Percentiles rank a stretch among this genome's conserved stretches.
Conservation (phyloP, 2,329 filamentous ascomycete genomes). For the Spiromastix sp. region DNA sequence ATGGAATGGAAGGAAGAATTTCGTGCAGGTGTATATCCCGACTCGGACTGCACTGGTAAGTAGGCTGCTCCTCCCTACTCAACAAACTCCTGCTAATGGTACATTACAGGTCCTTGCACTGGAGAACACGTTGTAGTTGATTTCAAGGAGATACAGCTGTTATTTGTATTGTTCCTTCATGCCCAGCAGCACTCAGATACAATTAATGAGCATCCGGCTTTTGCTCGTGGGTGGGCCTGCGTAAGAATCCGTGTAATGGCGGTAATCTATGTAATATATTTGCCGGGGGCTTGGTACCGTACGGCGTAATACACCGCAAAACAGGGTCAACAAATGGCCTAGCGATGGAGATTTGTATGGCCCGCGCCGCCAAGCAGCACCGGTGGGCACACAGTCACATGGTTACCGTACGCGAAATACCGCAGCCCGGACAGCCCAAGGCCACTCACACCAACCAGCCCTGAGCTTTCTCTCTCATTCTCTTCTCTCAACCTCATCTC, state of each 20-base stretch:
- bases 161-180: too few species aligned
- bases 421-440: neutral
- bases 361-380: too few species aligned
- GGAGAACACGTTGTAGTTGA: conserved; percentile 31
- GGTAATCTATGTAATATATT: conserved; percentile 3
- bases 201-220: conserved; percentile 1
- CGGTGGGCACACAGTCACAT: too few species aligned
- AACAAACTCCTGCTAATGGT: neutral
- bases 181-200: too few species aligned
- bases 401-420: neutral
- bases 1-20: conserved; percentile 88
- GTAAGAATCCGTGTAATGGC: neutral
- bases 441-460: neutral
- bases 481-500: conserved; percentile 18
- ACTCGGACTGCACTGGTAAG: conserved; percentile 70
- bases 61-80: conserved; percentile 15
- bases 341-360: too few species aligned
- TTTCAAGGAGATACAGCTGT: too few species aligned
- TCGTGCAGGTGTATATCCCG: conserved; percentile 84
- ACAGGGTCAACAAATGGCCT: too few species aligned
- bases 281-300: neutral
- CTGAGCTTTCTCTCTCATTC: conserved; percentile 18
- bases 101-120: conserved; percentile 43
- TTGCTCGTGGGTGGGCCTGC: conserved; percentile 4
- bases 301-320: neutral